Evolutionary conservation across 495 filamentous ascomycete species (phyloP), one percentile per base, ranked within the genome.

Genomic region (Rusavskia elegans): DNA sequence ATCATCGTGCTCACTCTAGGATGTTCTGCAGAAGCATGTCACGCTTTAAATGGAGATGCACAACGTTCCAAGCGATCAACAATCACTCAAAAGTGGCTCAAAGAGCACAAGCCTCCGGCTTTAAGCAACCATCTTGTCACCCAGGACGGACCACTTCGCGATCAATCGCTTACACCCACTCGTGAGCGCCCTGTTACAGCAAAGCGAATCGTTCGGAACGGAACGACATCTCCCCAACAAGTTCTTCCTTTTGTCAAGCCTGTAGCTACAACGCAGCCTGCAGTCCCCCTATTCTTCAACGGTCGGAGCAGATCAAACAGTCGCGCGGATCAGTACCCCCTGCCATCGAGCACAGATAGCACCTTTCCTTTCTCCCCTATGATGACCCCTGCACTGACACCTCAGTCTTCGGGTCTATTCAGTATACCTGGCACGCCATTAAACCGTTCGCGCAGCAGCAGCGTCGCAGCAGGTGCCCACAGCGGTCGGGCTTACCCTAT

Each of bases 1-100:
- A 66, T 93, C 52, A 74, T 95, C 71, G 72, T 89, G 42, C 79
- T 84, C 64, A 71, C 92, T 32, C 93, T 85, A 60, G 84, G 85
- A 48, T 85, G 85, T 58, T 74, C 86, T 27, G 77, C 85, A 57
- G 89, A 95, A 62, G 67, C 89, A 46, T 82, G 70, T 11, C 77
- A 78, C 60, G 68, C 73, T 25, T 75, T 72, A 58, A 59, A 64
- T 21, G 66, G 64, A 23, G 1, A 45, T 10, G 27, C 35, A 32
- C 21, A 46, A 16, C 9, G 30, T 53, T 16, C 32, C 13, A 27
- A 46, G 30, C 41, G 46, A 42, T 23, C 55, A 35, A 53, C 51
- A 13, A 53, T 50, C n/a, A 53, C 39, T 11, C 44, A 46, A n/a
- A 23, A 46, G 13, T 25, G 23, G 44, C 8, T 46, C 9, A 4